phyloP scores from a whole-genome alignment of 1,284 basidiomycete species.

The Cutaneotrichosporon cavernicola region DNA sequence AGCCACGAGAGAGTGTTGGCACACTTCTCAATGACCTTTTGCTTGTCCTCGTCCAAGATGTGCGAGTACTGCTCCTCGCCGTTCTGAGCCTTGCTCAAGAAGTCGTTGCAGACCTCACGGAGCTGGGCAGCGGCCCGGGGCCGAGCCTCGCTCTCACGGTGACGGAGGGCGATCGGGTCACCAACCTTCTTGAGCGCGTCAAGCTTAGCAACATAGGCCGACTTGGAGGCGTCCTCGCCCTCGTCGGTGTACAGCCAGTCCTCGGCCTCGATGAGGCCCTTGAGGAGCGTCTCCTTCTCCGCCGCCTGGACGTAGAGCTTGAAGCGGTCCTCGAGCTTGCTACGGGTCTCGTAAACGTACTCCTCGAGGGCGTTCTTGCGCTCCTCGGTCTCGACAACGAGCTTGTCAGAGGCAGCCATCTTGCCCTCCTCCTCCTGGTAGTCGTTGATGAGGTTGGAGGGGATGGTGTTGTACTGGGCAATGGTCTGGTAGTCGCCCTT shows the following conservation, averaged over 20 bases:
- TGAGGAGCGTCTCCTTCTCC: conserved; percentile 75
- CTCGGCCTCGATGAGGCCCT: conserved; percentile 71
- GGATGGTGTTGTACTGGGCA: conserved; percentile 64
- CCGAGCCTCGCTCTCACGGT: conserved; percentile 76
- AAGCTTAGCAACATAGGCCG: conserved; percentile 75
- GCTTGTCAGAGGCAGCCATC: conserved; percentile 86
- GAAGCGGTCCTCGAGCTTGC: conserved; percentile 85
- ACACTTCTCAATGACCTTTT: conserved; percentile 62
- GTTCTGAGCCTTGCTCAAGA: conserved; percentile 75
- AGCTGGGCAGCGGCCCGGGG: conserved; percentile 68
- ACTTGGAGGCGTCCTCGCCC: conserved; percentile 90
- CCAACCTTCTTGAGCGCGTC: conserved; percentile 77
- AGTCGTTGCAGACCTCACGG: conserved; percentile 79
- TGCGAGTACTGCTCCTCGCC: conserved; percentile 79
- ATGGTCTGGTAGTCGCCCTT: conserved; percentile 78
- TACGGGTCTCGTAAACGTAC: conserved; percentile 90
- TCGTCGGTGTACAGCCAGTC: conserved; percentile 95
- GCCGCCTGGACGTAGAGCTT: conserved; percentile 66
- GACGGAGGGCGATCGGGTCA: conserved; percentile 77
- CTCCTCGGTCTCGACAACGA: conserved; percentile 93
- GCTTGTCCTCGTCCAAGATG: conserved; percentile 82
- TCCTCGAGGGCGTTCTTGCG: conserved; percentile 96
- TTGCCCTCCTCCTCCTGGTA: conserved; percentile 75
- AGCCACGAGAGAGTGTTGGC: conserved; percentile 87
- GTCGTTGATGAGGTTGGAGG: conserved; percentile 62